Evolutionary conservation across 2,329 filamentous ascomycete genomes (phyloP), one percentile per base, ranked within the genome.

Genomic region (Microsporum ferrugineum): DNA sequence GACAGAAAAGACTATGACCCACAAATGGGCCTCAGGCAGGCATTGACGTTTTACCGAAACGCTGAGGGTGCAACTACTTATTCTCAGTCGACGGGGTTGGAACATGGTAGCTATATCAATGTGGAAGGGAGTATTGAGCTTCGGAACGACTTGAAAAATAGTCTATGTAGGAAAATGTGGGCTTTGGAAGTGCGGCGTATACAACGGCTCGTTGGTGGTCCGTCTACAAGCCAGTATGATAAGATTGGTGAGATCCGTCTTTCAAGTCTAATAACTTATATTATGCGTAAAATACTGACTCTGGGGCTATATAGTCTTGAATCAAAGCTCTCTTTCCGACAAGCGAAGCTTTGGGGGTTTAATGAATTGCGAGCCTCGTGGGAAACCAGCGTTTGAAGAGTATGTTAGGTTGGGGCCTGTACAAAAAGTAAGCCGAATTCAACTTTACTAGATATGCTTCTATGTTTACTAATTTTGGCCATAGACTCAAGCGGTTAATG

Each of bases 1-100:
- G 74, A 77, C 57, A 71, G 66, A 58, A 75, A 72, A 62, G 74
- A 77, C 36, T 74, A 76, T 59, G 71, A 77, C 53, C 75, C 76
- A 0, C 72, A 76, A 61, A 68, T 70, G 7, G 73, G 72, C 23
- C 69, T 77, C 56, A 66, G 74, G 7, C 71, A 74, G 36, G 75
- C 71, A 34, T 67, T 78, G 33, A 72, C 69, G 34, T 76, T 78
- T 62, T 77, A 74, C 59, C 71, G 73, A 27, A 73, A 67, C 60
- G 71, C 74, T 2, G 74, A 76, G 60, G 61, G 68, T 33, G 73
- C 75, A 4, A 71, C 74, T 2, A 69, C 70, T 38, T 68, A 70
- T 43, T 71, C 71, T 51, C 71, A 75, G 33, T 71, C 68, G 3
- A 71, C 69, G 41, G 76, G 76, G 2, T 63, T 79, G 53, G 70